A percentile compares a stretch with the other conserved stretches of the same genome.
Evolutionary conservation across 2,329 filamentous ascomycete species (phyloP).

Genomic region (Akanthomyces lecanii): DNA sequence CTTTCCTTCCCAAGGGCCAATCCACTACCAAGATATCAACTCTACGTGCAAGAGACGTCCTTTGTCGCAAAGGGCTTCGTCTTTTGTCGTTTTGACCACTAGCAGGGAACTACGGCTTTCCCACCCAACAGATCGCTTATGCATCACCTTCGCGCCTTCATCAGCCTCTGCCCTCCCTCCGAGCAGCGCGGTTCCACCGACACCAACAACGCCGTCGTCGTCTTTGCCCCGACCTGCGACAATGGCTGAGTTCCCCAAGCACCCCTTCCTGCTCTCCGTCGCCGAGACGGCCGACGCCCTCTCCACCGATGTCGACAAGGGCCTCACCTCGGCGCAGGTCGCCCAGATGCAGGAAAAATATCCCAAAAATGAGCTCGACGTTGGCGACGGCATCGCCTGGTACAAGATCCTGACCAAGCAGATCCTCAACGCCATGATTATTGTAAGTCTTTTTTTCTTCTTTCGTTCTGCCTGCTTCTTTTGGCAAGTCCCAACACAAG

Average conservation of each 20-base stretch:
- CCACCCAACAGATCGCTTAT: constrained; percentile 19
- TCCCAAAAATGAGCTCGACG: constrained; percentile 66
- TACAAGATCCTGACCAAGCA: constrained; percentile 70
- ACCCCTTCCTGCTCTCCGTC: constrained; percentile 58
- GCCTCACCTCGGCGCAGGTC: constrained; percentile 59
- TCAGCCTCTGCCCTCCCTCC: constrained; percentile 17
- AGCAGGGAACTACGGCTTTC: neutral
- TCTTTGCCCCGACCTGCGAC: constrained; percentile 19
- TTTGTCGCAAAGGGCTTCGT: neutral
- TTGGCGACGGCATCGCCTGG: constrained; percentile 63
- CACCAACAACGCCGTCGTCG: constrained; percentile 2
- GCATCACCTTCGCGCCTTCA: constrained; percentile 19
- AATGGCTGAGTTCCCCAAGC: constrained; percentile 45
- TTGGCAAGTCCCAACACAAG: neutral
- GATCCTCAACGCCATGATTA: constrained; percentile 72
- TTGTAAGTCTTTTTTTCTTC: constrained; percentile 43
- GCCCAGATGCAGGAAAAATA: constrained; percentile 54
- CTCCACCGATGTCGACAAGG: constrained; percentile 61
- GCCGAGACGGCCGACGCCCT: constrained; percentile 60
- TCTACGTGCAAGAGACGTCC: neutral
- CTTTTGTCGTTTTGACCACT: constrained; percentile 1
- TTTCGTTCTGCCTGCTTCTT: too few relatives aligned
- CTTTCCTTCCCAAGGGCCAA: too few relatives aligned
- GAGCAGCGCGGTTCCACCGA: constrained; percentile 19
- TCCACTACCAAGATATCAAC: neutral